Conservation (phyloP, 768 basidiomycete species). For the Lactarius quietus region DNA sequence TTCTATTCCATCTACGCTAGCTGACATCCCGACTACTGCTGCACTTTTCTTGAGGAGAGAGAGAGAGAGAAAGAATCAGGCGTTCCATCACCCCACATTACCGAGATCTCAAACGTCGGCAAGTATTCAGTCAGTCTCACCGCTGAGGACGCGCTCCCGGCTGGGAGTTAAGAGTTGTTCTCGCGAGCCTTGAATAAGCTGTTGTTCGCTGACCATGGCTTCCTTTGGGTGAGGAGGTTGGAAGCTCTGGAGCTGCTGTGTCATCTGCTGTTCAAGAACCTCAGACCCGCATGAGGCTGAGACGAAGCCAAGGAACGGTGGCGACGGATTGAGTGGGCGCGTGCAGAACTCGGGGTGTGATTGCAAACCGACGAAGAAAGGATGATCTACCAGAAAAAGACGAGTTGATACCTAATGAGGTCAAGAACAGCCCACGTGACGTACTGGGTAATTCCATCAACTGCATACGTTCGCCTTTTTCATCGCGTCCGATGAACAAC, state of each 20-base stretch:
- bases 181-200: slow-evolving; percentile 40
- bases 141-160: slow-evolving; percentile 22
- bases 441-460: slow-evolving; percentile 79
- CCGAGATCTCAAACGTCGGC: neutral
- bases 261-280: slow-evolving; percentile 69
- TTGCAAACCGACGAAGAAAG: slow-evolving; percentile 91
- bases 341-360: slow-evolving; percentile 99
- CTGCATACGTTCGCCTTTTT: slow-evolving; percentile 97
- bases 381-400: slow-evolving; percentile 59
- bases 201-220: slow-evolving; percentile 69
- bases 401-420: slow-evolving; percentile 1
- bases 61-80: neutral
- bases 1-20: neutral
- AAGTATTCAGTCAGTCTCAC: slow-evolving; percentile 5
- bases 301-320: slow-evolving; percentile 94
- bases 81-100: neutral
- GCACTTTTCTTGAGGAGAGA: neutral
- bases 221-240: slow-evolving; percentile 72
- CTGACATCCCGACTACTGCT: neutral
- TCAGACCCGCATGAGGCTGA: slow-evolving; percentile 61
- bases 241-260: slow-evolving; percentile 57
- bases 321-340: slow-evolving; percentile 94
- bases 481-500: slow-evolving; percentile 83
- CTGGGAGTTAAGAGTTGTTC: slow-evolving; percentile 21
- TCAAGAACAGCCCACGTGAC: slow-evolving; percentile 30